Evolutionary conservation across 2,329 filamentous ascomycete species (phyloP).

Genomic region (Aspergillus luchuensis): DNA sequence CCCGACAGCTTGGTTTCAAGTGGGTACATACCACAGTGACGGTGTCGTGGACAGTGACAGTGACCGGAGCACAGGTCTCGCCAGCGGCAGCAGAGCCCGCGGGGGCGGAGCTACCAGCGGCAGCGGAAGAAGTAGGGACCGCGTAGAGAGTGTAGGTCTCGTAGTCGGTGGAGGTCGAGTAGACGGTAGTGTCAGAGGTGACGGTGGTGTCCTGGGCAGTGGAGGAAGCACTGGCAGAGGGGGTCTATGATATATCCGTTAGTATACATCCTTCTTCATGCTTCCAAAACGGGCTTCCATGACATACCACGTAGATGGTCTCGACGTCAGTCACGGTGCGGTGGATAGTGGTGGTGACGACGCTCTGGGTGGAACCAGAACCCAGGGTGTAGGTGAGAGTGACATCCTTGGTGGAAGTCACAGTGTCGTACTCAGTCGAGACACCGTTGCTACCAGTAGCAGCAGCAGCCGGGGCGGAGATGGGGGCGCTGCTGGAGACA

Average conservation of each 20-base stretch:
- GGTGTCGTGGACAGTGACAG: slow-evolving; percentile 37
- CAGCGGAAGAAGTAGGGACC: slow-evolving; percentile 20
- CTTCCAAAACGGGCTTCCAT: background rate
- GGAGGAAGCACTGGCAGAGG: slow-evolving; percentile 6
- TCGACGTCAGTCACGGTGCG: slow-evolving; percentile 32
- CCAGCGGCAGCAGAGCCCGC: slow-evolving; percentile 3
- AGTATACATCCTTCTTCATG: background rate
- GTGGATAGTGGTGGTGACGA: slow-evolving; percentile 43
- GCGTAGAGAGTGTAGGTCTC: slow-evolving; percentile 29
- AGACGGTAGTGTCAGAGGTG: slow-evolving; percentile 34
- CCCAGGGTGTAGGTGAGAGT: slow-evolving; percentile 46
- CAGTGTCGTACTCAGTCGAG: slow-evolving; percentile 14
- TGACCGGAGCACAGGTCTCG: slow-evolving; percentile 25
- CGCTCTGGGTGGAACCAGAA: slow-evolving; percentile 36
- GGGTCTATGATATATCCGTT: slow-evolving; percentile 9
- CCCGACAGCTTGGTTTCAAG: background rate
- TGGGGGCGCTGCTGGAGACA: slow-evolving; percentile 14
- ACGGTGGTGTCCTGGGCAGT: slow-evolving; percentile 4
- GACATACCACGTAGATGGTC: slow-evolving; percentile 32
- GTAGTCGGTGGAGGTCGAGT: slow-evolving; percentile 20
- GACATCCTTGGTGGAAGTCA: slow-evolving; percentile 27
- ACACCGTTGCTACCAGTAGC: background rate
- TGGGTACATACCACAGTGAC: slow-evolving; percentile 37
- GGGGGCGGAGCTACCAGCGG: slow-evolving; percentile 12
- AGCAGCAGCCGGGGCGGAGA: slow-evolving; percentile 6